Base-by-base conservation (phyloP, 768 basidiomycete genomes). In the Suillus ampliporus region DNA sequence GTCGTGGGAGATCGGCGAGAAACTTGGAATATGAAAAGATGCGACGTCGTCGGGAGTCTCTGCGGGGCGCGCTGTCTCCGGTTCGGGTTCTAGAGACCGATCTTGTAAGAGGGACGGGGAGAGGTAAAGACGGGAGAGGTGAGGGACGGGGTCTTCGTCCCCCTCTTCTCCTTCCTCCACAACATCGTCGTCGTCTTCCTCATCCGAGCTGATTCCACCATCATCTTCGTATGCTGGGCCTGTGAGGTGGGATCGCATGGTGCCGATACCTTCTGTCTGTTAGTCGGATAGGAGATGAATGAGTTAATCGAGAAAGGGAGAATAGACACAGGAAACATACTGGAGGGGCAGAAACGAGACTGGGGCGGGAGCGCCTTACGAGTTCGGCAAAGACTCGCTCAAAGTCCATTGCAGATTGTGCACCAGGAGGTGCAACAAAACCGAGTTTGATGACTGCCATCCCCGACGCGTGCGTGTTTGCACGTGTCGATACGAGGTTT, bases 201-300 rank as follows among this genome's bases (percentile, higher is more conserved):
- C 80, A 44, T 85, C 84, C 0, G 82, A 83, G 34, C 87, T 89
- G 11, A 92, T 77, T 5, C 89, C 86, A n/a, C 86, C 93, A 68
- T 94, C 94, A 68, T 95, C 94, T 71, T 89, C 84, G 65, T 85
- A 86, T 26, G 80, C 83, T 3, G 85, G 85, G 8, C 80, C 82
- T 5, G 65, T 71, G 21, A 85, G 78, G 71, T 86, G 78, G 3
- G 88, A 89, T 34, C 90, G 89, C 28, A 92, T 78, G 3, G 94
- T 95, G 57, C 94, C 94, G 34, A 95, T 87, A 28, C 94, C 91
- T 76, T 92, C 88, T 11, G 92, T 94, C 93, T 95, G 68, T 47
- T 38, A 43, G 43, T 35, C 54, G 1, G 43, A 37, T 51, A 5
- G 51, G 38, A 64, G 7, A 21, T 8, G 28, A 47, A 51, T 21